Evolutionary conservation across 805 yeast genomes (phyloP).

Genomic region (Danielozyma ontarioensis): DNA sequence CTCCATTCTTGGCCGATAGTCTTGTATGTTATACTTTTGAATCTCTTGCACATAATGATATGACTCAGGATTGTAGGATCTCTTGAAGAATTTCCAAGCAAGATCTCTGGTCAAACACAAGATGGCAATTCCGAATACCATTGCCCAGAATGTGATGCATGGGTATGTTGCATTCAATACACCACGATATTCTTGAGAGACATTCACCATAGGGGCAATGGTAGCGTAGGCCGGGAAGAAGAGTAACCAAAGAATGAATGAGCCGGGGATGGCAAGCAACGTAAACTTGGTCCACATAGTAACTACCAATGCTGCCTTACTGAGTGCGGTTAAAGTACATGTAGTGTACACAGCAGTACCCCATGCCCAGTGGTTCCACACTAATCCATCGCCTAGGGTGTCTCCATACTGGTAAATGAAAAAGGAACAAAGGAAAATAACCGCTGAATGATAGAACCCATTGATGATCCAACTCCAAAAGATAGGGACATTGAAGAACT

Average conservation of each 20-base stretch:
- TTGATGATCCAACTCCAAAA: constrained; percentile 98
- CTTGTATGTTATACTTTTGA: constrained; percentile 90
- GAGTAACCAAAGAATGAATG: constrained; percentile 74
- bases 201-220: constrained; percentile 76
- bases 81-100: constrained; percentile 89
- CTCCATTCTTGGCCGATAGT: constrained; percentile 92
- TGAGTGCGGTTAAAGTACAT: constrained; percentile 82
- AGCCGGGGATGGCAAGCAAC: constrained; percentile 89
- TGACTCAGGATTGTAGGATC: constrained; percentile 86
- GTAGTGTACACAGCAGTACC: constrained; percentile 88
- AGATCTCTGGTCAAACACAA: constrained; percentile 83
- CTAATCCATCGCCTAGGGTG: constrained; percentile 58
- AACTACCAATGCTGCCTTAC: constrained; percentile 90
- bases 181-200: constrained; percentile 82
- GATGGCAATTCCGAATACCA: constrained; percentile 66
- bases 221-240: constrained; percentile 85
- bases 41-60: constrained; percentile 96
- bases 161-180: constrained; percentile 72
- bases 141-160: constrained; percentile 78
- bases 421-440: constrained; percentile 69
- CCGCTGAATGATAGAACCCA: constrained; percentile 90
- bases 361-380: constrained; percentile 91
- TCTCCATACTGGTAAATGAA: constrained; percentile 67
- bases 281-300: constrained; percentile 96
- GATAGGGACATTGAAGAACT: constrained; percentile 82